Evolutionary conservation across 495 filamentous ascomycete species (phyloP).

Genomic region (Cladorrhinum samala): DNA sequence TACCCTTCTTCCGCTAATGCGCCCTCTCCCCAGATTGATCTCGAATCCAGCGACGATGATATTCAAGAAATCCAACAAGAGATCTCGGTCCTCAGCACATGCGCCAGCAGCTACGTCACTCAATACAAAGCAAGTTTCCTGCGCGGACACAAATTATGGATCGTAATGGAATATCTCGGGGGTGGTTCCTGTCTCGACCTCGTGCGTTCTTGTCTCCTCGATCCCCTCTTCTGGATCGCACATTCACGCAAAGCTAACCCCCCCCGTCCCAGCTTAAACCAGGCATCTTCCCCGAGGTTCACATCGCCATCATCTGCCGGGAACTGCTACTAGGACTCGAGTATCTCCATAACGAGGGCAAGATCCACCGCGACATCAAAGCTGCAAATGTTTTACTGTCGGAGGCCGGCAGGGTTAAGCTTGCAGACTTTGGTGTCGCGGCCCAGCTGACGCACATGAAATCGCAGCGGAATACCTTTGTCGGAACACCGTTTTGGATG

Average conservation of each 20-base stretch:
- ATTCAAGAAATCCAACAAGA: conserved; percentile 97
- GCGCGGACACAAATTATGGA: conserved; percentile 93
- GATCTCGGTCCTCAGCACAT: conserved; percentile 91
- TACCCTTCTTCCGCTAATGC: background rate
- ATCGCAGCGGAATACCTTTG: conserved; percentile 95
- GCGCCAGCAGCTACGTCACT: conserved; percentile 86
- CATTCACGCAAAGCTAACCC: conserved; percentile 21
- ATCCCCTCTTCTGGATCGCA: background rate
- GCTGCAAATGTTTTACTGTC: conserved; percentile 88
- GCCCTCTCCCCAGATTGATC: conserved; percentile 68
- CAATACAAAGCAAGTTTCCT: conserved; percentile 95
- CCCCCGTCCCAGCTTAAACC: conserved; percentile 66
- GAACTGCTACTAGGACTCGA: conserved; percentile 86
- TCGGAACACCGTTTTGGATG: conserved; percentile 99
- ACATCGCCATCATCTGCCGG: conserved; percentile 91
- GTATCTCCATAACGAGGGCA: conserved; percentile 90
- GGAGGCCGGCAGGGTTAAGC: conserved; percentile 84
- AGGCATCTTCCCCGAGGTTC: conserved; percentile 80
- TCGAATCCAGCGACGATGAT: conserved; percentile 96
- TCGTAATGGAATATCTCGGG: conserved; percentile 96
- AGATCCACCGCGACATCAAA: conserved; percentile 97
- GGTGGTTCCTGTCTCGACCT: conserved; percentile 91
- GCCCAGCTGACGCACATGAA: conserved; percentile 97
- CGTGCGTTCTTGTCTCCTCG: conserved; percentile 40
- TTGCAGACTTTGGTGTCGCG: conserved; percentile 96